Evolutionary conservation across 1,284 basidiomycete genomes (phyloP).

Genomic region (Tilletia walkeri): DNA sequence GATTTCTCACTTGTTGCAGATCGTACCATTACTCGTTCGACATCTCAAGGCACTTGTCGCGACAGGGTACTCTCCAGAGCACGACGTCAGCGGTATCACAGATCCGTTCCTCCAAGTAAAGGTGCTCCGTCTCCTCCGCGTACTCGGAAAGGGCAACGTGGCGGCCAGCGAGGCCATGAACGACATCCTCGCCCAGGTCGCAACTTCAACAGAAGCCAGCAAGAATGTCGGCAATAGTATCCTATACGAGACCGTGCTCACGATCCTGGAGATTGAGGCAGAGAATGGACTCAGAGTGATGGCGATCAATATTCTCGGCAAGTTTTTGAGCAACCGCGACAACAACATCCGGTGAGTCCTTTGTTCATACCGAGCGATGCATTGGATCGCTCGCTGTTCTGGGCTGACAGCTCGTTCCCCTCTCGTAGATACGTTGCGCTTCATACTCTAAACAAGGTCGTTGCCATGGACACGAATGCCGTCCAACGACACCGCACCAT

Average conservation of each 20-base stretch:
- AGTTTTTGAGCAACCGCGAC: constrained; percentile 95
- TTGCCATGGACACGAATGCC: constrained; percentile 95
- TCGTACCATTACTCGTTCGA: constrained; percentile 87
- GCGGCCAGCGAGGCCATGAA: constrained; percentile 95
- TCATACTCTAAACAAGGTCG: constrained; percentile 98
- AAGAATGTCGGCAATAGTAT: constrained; percentile 99
- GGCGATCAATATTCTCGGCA: constrained; percentile 99
- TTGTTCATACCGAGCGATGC: too few species aligned
- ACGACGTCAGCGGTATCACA: constrained; percentile 98
- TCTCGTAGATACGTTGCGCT: constrained; percentile 85
- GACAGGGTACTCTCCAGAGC: constrained; percentile 96
- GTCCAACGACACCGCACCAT: constrained; percentile 97
- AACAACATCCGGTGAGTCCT: constrained; percentile 68
- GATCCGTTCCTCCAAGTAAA: constrained; percentile 99
- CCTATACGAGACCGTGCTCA: constrained; percentile 94
- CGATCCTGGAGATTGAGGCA: constrained; percentile 96
- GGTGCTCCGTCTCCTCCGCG: constrained; percentile 83
- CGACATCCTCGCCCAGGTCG: constrained; percentile 96
- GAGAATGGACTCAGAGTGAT: constrained; percentile 93
- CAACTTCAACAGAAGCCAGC: constrained; percentile 94
- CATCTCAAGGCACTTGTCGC: constrained; percentile 93
- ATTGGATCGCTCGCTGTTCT: too few species aligned
- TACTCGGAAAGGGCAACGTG: constrained; percentile 80
- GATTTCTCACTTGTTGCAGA: constrained; percentile 59
- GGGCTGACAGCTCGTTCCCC: not conserved